Conservation (phyloP, 371 early-diverging fungal genomes). For the Actinomortierella wolfii region DNA sequence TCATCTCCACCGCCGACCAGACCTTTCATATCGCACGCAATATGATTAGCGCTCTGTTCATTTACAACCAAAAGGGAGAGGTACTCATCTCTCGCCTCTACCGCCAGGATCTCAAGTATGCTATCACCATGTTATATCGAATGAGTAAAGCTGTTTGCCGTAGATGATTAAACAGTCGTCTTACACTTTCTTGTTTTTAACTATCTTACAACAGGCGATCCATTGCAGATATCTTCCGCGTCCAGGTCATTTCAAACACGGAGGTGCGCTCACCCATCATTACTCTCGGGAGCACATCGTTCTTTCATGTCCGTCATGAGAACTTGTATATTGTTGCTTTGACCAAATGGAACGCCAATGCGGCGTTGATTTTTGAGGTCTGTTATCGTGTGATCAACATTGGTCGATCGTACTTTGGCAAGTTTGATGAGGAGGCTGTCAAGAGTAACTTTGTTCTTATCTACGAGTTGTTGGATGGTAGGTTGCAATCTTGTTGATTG, state of each 20-base stretch:
- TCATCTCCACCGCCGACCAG: neutral
- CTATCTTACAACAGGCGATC: constrained; percentile 71
- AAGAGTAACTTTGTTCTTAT: constrained; percentile 91
- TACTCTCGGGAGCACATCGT: constrained; percentile 84
- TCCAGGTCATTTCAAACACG: constrained; percentile 93
- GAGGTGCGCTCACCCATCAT: constrained; percentile 91
- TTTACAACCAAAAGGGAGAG: constrained; percentile 96
- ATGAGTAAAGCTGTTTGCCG: too few relatives aligned
- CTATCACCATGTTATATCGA: too few relatives aligned
- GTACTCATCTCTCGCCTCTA: constrained; percentile 96
- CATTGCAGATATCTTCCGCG: constrained; percentile 93
- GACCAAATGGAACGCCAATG: constrained; percentile 84
- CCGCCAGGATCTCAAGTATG: constrained; percentile 92
- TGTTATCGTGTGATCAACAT: constrained; percentile 79
- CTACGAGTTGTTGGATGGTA: constrained; percentile 92
- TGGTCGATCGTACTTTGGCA: constrained; percentile 84
- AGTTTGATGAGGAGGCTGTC: constrained; percentile 88
- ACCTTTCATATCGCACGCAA: neutral
- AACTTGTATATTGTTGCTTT: constrained; percentile 88
- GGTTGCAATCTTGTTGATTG: constrained; percentile 4
- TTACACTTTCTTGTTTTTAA: neutral
- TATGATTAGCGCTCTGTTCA: constrained; percentile 92
- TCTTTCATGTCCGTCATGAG: constrained; percentile 90
- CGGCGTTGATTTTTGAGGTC: constrained; percentile 85
- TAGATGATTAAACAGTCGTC: too few relatives aligned